These are phyloP conservation scores for Dentipellis sp. DNA, from an alignment of 768 basidiomycete species.

Conservation along the genomic window DNA sequence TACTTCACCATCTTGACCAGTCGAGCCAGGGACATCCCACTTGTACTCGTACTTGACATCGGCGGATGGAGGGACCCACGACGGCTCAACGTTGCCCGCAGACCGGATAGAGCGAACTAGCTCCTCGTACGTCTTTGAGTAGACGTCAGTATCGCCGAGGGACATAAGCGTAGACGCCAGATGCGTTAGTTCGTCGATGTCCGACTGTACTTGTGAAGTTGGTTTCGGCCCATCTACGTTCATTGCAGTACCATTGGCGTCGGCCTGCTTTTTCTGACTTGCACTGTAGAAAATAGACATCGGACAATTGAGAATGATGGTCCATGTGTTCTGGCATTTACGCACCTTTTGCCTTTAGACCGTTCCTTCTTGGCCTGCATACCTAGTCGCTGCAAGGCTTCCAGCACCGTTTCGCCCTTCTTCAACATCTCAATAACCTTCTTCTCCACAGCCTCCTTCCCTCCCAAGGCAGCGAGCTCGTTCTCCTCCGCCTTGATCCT, in stretches of 20 bases:
- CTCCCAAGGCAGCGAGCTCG: constrained; percentile 61
- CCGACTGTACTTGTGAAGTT: constrained; percentile 25
- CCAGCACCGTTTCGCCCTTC: constrained; percentile 85
- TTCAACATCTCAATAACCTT: constrained; percentile 69
- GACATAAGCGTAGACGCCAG: constrained; percentile 85
- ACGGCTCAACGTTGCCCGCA: constrained; percentile 55
- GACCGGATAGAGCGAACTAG: constrained; percentile 68
- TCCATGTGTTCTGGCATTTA: not conserved
- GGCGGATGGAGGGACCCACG: constrained; percentile 72
- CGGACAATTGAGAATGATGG: not conserved
- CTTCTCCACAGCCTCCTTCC: constrained; percentile 51
- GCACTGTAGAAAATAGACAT: not conserved
- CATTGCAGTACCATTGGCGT: constrained; percentile 29
- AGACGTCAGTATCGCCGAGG: constrained; percentile 78
- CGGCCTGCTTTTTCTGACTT: constrained; percentile 20
- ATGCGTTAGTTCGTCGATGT: constrained; percentile 76
- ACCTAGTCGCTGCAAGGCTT: constrained; percentile 83
- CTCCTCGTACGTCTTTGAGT: constrained; percentile 80
- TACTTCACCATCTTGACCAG: constrained; percentile 34
- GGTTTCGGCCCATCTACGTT: constrained; percentile 34
- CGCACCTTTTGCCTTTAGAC: constrained; percentile 18
- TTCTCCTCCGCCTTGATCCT: constrained; percentile 64
- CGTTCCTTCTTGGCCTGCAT: constrained; percentile 44
- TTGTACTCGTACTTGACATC: constrained; percentile 74
- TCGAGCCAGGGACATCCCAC: constrained; percentile 53